A percentile compares a stretch with the other conserved stretches of the same genome.
These are phyloP conservation scores for Fomitopsis pinicola DNA, from an alignment of 1,284 basidiomycete species.

Conservation along the genomic window DNA sequence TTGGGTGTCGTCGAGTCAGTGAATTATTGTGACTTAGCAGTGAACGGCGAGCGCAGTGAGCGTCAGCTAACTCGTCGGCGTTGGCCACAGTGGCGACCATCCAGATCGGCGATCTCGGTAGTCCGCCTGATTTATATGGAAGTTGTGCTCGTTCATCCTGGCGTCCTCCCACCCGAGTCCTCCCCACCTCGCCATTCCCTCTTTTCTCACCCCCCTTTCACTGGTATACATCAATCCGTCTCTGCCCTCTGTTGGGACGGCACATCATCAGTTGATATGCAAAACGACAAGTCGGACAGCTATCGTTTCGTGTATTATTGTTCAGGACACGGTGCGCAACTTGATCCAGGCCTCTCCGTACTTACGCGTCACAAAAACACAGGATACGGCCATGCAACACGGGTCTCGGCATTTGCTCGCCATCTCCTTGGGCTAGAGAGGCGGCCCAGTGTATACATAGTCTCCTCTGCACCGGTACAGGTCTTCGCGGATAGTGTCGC, in stretches of 20 bases:
- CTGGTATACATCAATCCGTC: too few species aligned
- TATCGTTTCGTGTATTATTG: slow-evolving; percentile 59
- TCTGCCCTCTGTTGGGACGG: too few species aligned
- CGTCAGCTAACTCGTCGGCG: too few species aligned
- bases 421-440: slow-evolving; percentile 45
- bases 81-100: too few species aligned
- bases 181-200: neutral
- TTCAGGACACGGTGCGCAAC: slow-evolving; percentile 58
- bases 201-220: too few species aligned
- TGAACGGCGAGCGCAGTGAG: too few species aligned
- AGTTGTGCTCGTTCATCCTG: too few species aligned
- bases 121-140: too few species aligned
- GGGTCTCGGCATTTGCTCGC: slow-evolving; percentile 63
- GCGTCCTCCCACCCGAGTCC: neutral
- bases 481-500: slow-evolving; percentile 61
- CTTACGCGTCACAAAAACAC: neutral
- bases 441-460: slow-evolving; percentile 48
- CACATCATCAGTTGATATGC: neutral
- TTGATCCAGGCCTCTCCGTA: neutral
- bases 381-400: slow-evolving; percentile 74
- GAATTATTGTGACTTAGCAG: too few species aligned
- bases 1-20: too few species aligned
- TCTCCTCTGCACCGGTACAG: slow-evolving; percentile 64
- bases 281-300: neutral
- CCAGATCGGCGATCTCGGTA: too few species aligned